These are phyloP conservation scores for Nakazawaea wickerhamii DNA, from an alignment of 805 yeast genomes.

Conservation along the genomic window DNA sequence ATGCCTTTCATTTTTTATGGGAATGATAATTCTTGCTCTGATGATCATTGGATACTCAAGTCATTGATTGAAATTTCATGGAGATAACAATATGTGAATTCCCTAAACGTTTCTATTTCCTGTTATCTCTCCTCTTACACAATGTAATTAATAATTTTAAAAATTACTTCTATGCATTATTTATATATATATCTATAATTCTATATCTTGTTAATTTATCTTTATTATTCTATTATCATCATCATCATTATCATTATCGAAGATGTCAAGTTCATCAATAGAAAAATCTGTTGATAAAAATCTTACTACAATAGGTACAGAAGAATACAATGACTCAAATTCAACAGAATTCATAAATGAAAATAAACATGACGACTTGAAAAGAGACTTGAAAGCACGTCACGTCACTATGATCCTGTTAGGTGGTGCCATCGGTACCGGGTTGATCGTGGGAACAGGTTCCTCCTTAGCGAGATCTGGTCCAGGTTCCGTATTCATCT, in stretches of 20 bases:
- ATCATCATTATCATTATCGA: not conserved
- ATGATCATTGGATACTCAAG: too few relatives aligned
- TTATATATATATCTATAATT: not conserved
- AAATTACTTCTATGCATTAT: too few relatives aligned
- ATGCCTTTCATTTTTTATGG: too few relatives aligned
- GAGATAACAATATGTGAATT: not conserved
- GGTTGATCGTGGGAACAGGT: slow-evolving; percentile 74
- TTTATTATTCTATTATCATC: too few relatives aligned
- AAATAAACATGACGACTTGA: slow-evolving; percentile 23
- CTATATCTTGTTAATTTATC: too few relatives aligned
- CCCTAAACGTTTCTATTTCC: not conserved
- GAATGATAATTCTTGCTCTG: too few relatives aligned
- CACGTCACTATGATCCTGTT: slow-evolving; percentile 62
- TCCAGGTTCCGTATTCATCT: slow-evolving; percentile 55
- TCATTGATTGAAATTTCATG: too few relatives aligned
- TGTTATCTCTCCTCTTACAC: too few relatives aligned
- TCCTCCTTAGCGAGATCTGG: slow-evolving; percentile 64
- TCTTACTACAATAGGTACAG: not conserved
- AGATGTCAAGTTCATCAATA: slow-evolving; percentile 3
- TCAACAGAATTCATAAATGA: slow-evolving; percentile 9
- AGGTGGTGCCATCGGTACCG: slow-evolving; percentile 83
- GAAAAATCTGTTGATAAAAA: slow-evolving; percentile 2
- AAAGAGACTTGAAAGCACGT: slow-evolving; percentile 41
- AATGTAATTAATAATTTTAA: too few relatives aligned
- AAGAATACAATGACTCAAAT: not conserved